phyloP scores from a whole-genome alignment of 2,329 filamentous ascomycete species.

The Epichloe uncinata region DNA sequence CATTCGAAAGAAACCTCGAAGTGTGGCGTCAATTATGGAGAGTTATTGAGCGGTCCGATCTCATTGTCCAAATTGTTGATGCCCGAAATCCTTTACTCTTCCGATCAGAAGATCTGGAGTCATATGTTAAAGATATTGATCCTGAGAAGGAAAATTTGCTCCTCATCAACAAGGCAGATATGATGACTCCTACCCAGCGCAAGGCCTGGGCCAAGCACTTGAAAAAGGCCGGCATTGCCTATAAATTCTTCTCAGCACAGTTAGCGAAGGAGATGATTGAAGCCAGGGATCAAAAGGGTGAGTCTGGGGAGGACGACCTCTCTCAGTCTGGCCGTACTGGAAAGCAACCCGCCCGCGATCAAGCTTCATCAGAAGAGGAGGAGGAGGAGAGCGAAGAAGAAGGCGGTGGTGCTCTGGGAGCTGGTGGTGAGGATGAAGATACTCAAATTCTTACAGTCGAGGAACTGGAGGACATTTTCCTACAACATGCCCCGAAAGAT shows the following conservation, averaged over 20 bases:
- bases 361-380: slow-evolving; percentile 11
- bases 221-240: slow-evolving; percentile 65
- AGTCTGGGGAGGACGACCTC: slow-evolving; percentile 26
- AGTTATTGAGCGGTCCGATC: slow-evolving; percentile 90
- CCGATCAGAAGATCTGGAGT: slow-evolving; percentile 83
- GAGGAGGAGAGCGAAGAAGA: slow-evolving; percentile 29
- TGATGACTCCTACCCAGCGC: slow-evolving; percentile 85
- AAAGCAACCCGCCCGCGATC: slow-evolving; percentile 13
- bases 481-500: slow-evolving; percentile 50
- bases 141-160: slow-evolving; percentile 79
- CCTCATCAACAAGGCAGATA: slow-evolving; percentile 96
- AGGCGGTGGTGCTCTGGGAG: slow-evolving; percentile 13
- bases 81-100: slow-evolving; percentile 90
- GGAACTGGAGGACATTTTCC: slow-evolving; percentile 79
- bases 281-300: slow-evolving; percentile 43
- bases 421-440: slow-evolving; percentile 34
- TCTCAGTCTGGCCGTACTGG: slow-evolving; percentile 13
- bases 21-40: slow-evolving; percentile 98
- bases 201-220: slow-evolving; percentile 80
- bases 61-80: slow-evolving; percentile 97
- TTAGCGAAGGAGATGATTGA: slow-evolving; percentile 85
- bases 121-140: slow-evolving; percentile 88
- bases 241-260: slow-evolving; percentile 91
- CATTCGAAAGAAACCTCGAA: slow-evolving; percentile 92
- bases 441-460: slow-evolving; percentile 83